Base-by-base conservation (phyloP, 371 early-diverging fungal species). In the Fennellomyces sp. region DNA sequence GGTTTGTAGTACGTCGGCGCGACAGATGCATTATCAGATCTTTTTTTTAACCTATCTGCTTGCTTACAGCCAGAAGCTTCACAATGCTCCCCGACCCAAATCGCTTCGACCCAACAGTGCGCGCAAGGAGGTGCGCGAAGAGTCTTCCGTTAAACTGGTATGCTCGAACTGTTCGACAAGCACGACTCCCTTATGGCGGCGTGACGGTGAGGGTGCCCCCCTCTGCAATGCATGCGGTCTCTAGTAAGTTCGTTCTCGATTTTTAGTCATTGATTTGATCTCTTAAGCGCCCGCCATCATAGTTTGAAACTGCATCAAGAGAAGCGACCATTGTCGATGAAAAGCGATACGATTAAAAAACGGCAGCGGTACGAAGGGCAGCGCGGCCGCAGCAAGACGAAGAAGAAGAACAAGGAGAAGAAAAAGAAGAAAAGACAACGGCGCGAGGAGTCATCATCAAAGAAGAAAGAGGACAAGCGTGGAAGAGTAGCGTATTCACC, bases 201-300 rank as follows among this genome's bases (percentile, higher is more conserved):
- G 97, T 45, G 91, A 92, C 64, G 85, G 82, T 36, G 81, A 88
- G 36, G 94, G 93, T 21, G 82, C 87, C 31, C 81, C 87, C 42
- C 75, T 97, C 42, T 98, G 99, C 80, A 98, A 98, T 72, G 98
- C 98, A 1, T 98, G 98, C 68, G 98, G 98, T 15, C 74, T 99
- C 58, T 98, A 97, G 78, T 91, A 81, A 83, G 77, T 78, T 5
- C 26, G 7, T 33, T 23, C 21, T 31, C 30, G 26, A 2, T 28
- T 41, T 23, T 29, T 49, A 11, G n/a, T n/a, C n/a, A n/a, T n/a
- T n/a, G n/a, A n/a, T n/a, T n/a, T n/a, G n/a, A n/a, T n/a, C n/a
- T n/a, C n/a, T n/a, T n/a, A n/a, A n/a, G n/a, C n/a, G n/a, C n/a
- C n/a, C n/a, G n/a, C n/a, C n/a, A n/a, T n/a, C 17, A 17, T 49